Base-by-base conservation (phyloP, 306 rosid genomes). In the Malus fusca region DNA sequence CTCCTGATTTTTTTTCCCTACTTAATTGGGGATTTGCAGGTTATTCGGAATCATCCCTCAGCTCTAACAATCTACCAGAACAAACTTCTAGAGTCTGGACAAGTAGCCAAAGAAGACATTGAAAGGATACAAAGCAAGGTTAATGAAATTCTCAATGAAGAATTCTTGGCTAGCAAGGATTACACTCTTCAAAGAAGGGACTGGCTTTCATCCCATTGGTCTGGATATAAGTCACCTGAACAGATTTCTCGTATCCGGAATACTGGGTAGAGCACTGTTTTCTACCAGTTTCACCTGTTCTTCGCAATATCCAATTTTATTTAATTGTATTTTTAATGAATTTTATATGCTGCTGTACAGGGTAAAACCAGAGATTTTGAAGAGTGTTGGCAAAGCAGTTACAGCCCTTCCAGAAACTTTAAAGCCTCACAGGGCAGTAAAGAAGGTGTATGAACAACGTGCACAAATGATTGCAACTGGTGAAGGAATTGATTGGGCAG, bases 181-280 rank as follows among this genome's bases (percentile, higher is more conserved):
- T 92, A 95, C 77, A 80, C 90, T 77, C 97, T 96, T 0, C 88
- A 92, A 80, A 83, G 90, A 84, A 89, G 97, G 75, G 99, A 95
- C 86, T 95, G 99, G 97, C 97, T 95, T 78, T 86, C 98, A 26
- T 94, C 98, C 18, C 91, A 95, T 84, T 95, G 98, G 98, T 55
- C 88, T 60, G 99, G 99, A 46, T 92, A 89, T 83, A 95, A 95
- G 91, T 87, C 99, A 66, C 99, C 99, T 23, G 97, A 92, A 81
- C 99, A 95, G 80, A 56, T 90, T 88, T 95, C 99, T 59, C 95
- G 99, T 44, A 75, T 95, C 78, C 86, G 95, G 48, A 95, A 95
- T 77, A 92, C 99, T 64, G 99, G 97, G 98, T 95, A 88, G 72
- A 82, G 9, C 43, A 53, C 68, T 75, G 46, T 78, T 78, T 43